Percentiles rank a stretch among this genome's conserved stretches.
phyloP scores from a whole-genome alignment of 306 rosid genomes.

The Parietaria judaica region DNA sequence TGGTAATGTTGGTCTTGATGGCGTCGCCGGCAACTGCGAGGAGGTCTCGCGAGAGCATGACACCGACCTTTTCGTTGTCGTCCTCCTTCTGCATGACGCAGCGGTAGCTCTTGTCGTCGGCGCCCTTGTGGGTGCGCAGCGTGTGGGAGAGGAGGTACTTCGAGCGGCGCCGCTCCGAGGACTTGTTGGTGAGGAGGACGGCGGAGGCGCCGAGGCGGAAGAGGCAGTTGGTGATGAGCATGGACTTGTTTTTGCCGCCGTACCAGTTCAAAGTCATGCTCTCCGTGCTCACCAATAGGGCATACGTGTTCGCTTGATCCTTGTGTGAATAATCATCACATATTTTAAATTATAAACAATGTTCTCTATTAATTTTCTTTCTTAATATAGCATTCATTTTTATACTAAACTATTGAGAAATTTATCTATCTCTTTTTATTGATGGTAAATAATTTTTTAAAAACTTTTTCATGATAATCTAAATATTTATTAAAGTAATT shows the following conservation, averaged over 20 bases:
- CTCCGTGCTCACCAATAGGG: constrained; percentile 53
- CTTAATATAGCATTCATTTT: too few species aligned
- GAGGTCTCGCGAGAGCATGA: constrained; percentile 38
- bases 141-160: constrained; percentile 42
- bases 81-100: constrained; percentile 44
- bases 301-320: constrained; percentile 30
- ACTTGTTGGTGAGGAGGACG: constrained; percentile 42
- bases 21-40: constrained; percentile 43
- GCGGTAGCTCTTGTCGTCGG: constrained; percentile 38
- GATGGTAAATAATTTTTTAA: too few species aligned
- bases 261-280: constrained; percentile 41
- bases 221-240: constrained; percentile 54
- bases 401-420: too few species aligned
- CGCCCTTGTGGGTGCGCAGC: constrained; percentile 50
- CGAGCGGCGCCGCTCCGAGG: constrained; percentile 35
- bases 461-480: too few species aligned
- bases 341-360: too few species aligned
- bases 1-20: constrained; percentile 35
- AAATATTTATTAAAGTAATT: too few species aligned
- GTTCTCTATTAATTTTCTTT: too few species aligned
- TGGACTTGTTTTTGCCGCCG: constrained; percentile 43
- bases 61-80: constrained; percentile 29
- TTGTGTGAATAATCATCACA: background rate
- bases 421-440: too few species aligned
- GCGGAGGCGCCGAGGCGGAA: constrained; percentile 65